phyloP scores from a whole-genome alignment of 495 filamentous ascomycete genomes.

The Neurospora tetrasperma region DNA sequence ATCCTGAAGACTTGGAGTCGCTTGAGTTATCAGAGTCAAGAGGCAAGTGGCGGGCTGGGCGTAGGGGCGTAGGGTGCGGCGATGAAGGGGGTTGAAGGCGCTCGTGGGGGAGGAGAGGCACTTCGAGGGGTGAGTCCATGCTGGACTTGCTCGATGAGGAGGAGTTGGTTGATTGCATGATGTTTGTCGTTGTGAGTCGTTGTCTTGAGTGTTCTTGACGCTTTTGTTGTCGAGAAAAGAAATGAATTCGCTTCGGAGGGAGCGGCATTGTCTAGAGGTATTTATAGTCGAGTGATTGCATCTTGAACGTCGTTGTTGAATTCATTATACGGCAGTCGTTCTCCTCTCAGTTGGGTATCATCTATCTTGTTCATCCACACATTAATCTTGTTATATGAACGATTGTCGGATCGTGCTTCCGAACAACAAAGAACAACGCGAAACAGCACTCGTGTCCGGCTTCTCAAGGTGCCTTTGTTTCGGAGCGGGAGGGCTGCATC shows the following conservation, averaged over 20 bases:
- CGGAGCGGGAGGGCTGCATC: neutral
- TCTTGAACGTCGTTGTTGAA: neutral
- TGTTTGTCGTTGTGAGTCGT: neutral
- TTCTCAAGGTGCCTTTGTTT: neutral
- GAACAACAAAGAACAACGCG: neutral
- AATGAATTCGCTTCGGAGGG: neutral
- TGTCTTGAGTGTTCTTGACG: neutral
- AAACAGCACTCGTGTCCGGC: neutral
- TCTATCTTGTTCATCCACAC: neutral
- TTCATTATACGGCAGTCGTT: neutral
- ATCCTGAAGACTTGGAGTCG: neutral
- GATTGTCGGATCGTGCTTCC: neutral
- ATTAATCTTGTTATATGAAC: neutral
- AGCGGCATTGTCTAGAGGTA: neutral
- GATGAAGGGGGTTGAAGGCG: neutral
- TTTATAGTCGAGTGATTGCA: neutral
- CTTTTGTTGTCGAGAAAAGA: neutral
- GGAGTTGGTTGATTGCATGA: neutral
- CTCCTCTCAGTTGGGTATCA: neutral
- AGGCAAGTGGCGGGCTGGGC: neutral
- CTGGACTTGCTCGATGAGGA: neutral
- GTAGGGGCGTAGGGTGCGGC: neutral
- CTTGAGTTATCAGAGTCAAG: neutral
- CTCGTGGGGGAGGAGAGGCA: neutral
- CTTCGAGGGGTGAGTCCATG: neutral